phyloP scores from a whole-genome alignment of 2,329 filamentous ascomycete species.

The Cordyceps tenuipes region DNA sequence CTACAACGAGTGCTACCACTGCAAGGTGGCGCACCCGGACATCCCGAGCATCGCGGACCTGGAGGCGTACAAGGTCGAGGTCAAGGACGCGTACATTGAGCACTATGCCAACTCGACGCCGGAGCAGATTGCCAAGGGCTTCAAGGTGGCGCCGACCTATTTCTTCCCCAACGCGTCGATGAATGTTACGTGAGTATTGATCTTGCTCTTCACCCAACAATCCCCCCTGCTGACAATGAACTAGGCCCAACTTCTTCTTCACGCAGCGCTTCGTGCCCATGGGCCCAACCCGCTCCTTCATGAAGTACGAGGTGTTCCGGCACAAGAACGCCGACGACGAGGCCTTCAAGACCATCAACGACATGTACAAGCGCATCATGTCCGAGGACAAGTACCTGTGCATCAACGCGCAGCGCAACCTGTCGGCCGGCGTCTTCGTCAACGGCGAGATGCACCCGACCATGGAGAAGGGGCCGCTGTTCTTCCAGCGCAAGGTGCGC shows the following conservation, averaged over 20 bases:
- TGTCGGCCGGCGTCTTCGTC: conserved; percentile 52
- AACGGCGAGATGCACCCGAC: conserved; percentile 55
- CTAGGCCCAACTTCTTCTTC: conserved; percentile 54
- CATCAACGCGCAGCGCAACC: conserved; percentile 49
- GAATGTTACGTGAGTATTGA: conserved; percentile 36
- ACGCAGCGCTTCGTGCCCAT: conserved; percentile 54
- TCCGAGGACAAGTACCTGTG: conserved; percentile 57
- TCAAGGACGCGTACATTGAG: conserved; percentile 39
- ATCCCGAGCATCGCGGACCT: conserved; percentile 49
- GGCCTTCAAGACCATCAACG: conserved; percentile 47
- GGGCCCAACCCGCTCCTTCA: conserved; percentile 39
- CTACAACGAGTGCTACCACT: conserved; percentile 61
- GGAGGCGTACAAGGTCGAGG: conserved; percentile 44
- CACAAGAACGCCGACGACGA: conserved; percentile 52
- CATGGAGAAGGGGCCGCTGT: conserved; percentile 50
- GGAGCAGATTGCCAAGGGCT: conserved; percentile 39
- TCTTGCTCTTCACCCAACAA: background rate
- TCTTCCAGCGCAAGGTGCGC: conserved; percentile 45
- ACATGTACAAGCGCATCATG: conserved; percentile 57
- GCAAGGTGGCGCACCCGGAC: conserved; percentile 50
- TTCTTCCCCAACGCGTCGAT: conserved; percentile 44
- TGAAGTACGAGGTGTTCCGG: conserved; percentile 56
- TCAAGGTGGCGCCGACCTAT: conserved; percentile 38
- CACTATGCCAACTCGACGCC: conserved; percentile 39
- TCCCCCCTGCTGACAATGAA: conserved; percentile 1